These are phyloP conservation scores for Penicillium vulpinum DNA, from an alignment of 2,329 filamentous ascomycete species.

Conservation along the genomic window DNA sequence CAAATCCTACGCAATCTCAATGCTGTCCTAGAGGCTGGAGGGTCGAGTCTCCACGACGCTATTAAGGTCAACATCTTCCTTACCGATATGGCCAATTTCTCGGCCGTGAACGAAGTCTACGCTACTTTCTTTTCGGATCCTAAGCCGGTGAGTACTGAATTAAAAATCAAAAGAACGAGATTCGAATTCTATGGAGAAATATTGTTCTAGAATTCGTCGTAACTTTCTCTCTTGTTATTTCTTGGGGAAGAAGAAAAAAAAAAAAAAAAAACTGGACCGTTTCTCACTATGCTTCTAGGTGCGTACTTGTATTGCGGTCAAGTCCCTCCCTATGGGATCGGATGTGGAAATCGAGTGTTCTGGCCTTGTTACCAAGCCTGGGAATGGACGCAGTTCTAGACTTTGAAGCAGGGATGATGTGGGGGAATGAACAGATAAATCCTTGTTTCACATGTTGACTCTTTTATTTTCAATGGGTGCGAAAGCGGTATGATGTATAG, in stretches of 20 bases:
- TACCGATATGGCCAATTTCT: slow-evolving; percentile 64
- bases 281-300: slow-evolving; percentile 21
- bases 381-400: slow-evolving; percentile 15
- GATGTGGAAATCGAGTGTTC: slow-evolving; percentile 58
- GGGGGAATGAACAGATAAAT: not conserved
- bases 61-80: slow-evolving; percentile 68
- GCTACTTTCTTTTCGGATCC: slow-evolving; percentile 26
- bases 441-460: not conserved
- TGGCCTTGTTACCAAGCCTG: slow-evolving; percentile 35
- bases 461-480: too few species aligned
- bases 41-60: slow-evolving; percentile 58
- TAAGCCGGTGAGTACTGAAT: slow-evolving; percentile 24
- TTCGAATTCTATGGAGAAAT: not conserved
- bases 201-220: not conserved
- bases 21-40: slow-evolving; percentile 60
- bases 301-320: slow-evolving; percentile 52
- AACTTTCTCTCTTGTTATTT: not conserved
- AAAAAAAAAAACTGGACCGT: not conserved
- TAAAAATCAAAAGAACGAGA: not conserved
- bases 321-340: slow-evolving; percentile 52
- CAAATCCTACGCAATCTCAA: slow-evolving; percentile 56
- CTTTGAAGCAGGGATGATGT: slow-evolving; percentile 13
- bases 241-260: too few species aligned
- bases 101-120: slow-evolving; percentile 79
- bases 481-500: too few species aligned